Evolutionary conservation across 108 stramenopile species (phyloP).

Genomic region (Cylindrotheca fusiformis): DNA sequence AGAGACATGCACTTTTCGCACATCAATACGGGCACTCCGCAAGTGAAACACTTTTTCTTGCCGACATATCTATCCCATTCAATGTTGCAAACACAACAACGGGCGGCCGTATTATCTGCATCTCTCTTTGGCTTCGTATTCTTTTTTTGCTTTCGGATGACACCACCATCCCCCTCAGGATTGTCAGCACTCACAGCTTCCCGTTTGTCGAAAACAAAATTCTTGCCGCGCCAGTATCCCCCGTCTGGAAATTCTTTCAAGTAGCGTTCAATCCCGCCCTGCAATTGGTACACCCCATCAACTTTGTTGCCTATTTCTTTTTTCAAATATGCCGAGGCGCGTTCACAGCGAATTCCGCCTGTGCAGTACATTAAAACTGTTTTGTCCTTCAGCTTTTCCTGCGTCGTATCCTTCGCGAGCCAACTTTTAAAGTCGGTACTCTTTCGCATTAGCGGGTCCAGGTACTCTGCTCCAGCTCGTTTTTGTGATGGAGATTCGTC

Average conservation of each 20-base stretch:
- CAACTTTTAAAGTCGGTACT: conserved; percentile 84
- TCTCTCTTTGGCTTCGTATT: conserved; percentile 7
- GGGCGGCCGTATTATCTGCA: conserved; percentile 33
- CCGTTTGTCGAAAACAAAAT: conserved; percentile 91
- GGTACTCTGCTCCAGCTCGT: conserved; percentile 58
- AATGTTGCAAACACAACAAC: conserved; percentile 63
- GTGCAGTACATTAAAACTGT: conserved; percentile 90
- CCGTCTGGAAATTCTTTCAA: conserved; percentile 83
- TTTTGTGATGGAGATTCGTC: neutral
- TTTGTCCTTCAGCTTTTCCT: conserved; percentile 75
- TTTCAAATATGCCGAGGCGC: conserved; percentile 80
- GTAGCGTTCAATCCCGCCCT: conserved; percentile 91
- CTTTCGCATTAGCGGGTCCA: conserved; percentile 90
- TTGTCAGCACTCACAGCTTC: conserved; percentile 79
- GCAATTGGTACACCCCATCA: conserved; percentile 81
- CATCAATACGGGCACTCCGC: conserved; percentile 89
- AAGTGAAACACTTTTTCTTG: conserved; percentile 86
- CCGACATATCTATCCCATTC: conserved; percentile 92
- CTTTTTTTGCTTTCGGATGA: conserved; percentile 47
- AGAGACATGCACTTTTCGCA: conserved; percentile 78
- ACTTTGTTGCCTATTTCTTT: conserved; percentile 70
- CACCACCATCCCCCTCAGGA: conserved; percentile 80
- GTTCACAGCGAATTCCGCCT: conserved; percentile 88
- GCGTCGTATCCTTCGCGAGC: conserved; percentile 66
- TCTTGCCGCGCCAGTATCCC: conserved; percentile 88